These are phyloP conservation scores for Saccharomyces hybrid DNA, from an alignment of 1,139 yeast species.

Conservation along the genomic window DNA sequence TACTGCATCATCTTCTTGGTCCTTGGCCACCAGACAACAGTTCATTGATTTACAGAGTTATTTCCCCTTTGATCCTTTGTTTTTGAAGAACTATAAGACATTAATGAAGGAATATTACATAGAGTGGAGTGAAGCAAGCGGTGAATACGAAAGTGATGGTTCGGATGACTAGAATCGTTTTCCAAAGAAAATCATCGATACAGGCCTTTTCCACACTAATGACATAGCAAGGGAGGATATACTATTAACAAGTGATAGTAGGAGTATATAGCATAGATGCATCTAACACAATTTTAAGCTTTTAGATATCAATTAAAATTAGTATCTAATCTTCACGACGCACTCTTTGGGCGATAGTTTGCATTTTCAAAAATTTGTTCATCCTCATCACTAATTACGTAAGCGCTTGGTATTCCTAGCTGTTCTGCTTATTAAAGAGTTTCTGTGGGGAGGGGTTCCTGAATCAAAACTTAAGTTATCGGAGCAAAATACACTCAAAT, in stretches of 20 bases:
- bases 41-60: conserved; percentile 84
- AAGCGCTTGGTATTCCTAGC: neutral
- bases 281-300: neutral
- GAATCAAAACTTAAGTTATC: neutral
- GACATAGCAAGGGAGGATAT: neutral
- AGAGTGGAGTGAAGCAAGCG: conserved; percentile 70
- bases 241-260: neutral
- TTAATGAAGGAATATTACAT: conserved; percentile 53
- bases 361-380: neutral
- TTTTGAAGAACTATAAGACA: conserved; percentile 54
- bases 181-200: neutral
- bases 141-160: conserved; percentile 55
- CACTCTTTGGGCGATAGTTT: neutral
- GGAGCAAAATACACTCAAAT: neutral
- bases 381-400: neutral
- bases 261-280: neutral
- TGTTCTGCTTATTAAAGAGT: neutral
- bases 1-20: conserved; percentile 26
- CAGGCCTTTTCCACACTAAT: neutral
- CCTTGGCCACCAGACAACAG: conserved; percentile 54
- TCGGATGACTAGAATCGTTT: conserved; percentile 24
- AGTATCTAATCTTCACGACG: neutral
- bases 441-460: neutral
- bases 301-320: neutral
- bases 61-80: conserved; percentile 92